These are phyloP conservation scores for Microstroma glucosiphilum DNA, from an alignment of 1,284 basidiomycete genomes.

Conservation along the genomic window DNA sequence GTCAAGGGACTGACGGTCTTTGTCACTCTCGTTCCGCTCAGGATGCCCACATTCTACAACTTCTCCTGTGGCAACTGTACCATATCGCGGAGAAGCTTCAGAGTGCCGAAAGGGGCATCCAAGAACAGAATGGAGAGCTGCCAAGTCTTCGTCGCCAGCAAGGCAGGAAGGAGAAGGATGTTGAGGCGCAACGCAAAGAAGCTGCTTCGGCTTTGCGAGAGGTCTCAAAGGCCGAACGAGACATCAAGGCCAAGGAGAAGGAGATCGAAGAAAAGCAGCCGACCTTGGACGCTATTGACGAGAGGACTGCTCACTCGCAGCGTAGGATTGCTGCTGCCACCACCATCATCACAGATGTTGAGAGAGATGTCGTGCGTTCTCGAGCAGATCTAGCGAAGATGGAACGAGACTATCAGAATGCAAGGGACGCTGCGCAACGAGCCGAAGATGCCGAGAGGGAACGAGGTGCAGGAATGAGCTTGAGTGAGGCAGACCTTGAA, in stretches of 20 bases:
- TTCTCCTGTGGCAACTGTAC: slow-evolving; percentile 80
- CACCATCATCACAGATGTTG: slow-evolving; percentile 62
- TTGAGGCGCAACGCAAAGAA: slow-evolving; percentile 69
- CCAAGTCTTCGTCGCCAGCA: slow-evolving; percentile 7
- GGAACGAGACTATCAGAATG: slow-evolving; percentile 65
- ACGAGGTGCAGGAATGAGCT: slow-evolving; percentile 60
- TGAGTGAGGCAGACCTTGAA: slow-evolving; percentile 75
- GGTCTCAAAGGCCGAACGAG: slow-evolving; percentile 68
- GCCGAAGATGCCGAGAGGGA: slow-evolving; percentile 57
- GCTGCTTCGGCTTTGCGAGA: slow-evolving; percentile 71
- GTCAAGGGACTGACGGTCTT: not conserved
- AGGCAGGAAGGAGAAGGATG: slow-evolving; percentile 61
- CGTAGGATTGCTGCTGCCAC: slow-evolving; percentile 69
- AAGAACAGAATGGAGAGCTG: slow-evolving; percentile 34
- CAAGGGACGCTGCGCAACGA: slow-evolving; percentile 58
- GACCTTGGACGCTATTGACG: slow-evolving; percentile 59
- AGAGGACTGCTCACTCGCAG: slow-evolving; percentile 76
- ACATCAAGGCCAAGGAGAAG: slow-evolving; percentile 74
- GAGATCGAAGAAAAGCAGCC: slow-evolving; percentile 61
- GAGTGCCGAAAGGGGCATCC: slow-evolving; percentile 31
- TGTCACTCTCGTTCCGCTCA: slow-evolving; percentile 41
- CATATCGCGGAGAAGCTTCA: slow-evolving; percentile 64
- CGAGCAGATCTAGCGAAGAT: slow-evolving; percentile 61
- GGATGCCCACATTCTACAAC: slow-evolving; percentile 74
- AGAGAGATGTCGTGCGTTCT: slow-evolving; percentile 65